Conservation (phyloP, 192 early-diverging fungal species). For the Gonapodya prolifera region DNA sequence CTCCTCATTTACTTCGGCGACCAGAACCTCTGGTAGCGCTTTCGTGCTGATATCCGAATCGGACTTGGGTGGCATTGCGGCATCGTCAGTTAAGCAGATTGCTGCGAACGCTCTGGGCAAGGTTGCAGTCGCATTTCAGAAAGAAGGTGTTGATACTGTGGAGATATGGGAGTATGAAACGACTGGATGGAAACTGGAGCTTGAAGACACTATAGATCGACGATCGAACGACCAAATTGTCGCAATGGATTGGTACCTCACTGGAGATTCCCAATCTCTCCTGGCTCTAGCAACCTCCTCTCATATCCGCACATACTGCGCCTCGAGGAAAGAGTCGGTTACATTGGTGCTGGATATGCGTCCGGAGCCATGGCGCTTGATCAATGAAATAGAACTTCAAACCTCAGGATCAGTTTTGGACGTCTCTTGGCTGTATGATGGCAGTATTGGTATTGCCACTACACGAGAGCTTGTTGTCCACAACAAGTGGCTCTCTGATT, state of each 20-base stretch:
- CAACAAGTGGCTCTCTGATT: slow-evolving; percentile 9
- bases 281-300: slow-evolving; percentile 45
- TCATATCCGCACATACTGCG: slow-evolving; percentile 47
- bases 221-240: slow-evolving; percentile 29
- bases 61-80: no score
- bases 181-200: not conserved
- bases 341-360: no score
- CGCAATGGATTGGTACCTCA: slow-evolving; percentile 57
- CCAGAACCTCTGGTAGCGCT: no score
- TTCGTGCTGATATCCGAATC: no score
- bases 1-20: no score
- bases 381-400: slow-evolving; percentile 37
- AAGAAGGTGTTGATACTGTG: slow-evolving; percentile 22
- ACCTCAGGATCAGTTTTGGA: slow-evolving; percentile 18
- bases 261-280: slow-evolving; percentile 61
- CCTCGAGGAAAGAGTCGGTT: slow-evolving; percentile 25
- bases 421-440: not conserved
- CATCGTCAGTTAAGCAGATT: not conserved
- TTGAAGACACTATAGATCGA: not conserved
- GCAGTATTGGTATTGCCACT: slow-evolving; percentile 9
- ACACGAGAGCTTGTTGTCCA: slow-evolving; percentile 1
- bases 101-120: slow-evolving; percentile 29
- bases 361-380: slow-evolving; percentile 31
- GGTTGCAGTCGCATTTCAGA: slow-evolving; percentile 22
- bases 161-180: not conserved